Evolutionary conservation across 345 rosid genomes (phyloP).

Genomic region (Arabidopsis suecica): DNA sequence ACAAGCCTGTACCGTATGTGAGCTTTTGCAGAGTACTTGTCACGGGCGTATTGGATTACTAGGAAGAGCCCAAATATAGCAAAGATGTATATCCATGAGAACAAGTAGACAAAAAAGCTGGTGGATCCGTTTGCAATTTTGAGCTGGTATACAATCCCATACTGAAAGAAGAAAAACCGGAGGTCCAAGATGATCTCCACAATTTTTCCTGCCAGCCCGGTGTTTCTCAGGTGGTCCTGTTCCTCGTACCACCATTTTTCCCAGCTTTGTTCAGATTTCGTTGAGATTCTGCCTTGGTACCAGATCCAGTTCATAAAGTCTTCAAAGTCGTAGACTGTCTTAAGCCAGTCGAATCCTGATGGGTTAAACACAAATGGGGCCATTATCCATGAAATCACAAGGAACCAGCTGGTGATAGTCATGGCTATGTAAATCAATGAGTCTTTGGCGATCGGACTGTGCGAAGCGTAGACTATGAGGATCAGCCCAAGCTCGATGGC

Average conservation of each 20-base stretch:
- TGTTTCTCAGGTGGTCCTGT: constrained; percentile 77
- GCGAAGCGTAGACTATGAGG: constrained; percentile 71
- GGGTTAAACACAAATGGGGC: constrained; percentile 90
- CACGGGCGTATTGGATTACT: constrained; percentile 63
- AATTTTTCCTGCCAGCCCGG: constrained; percentile 69
- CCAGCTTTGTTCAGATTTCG: constrained; percentile 83
- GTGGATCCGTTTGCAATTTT: constrained; percentile 48
- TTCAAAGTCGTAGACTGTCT: constrained; percentile 84
- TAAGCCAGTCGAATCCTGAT: constrained; percentile 92
- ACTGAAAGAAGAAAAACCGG: constrained; percentile 91
- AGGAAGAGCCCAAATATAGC: constrained; percentile 62
- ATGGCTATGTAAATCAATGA: constrained; percentile 70
- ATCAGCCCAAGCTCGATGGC: constrained; percentile 87
- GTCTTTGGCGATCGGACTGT: constrained; percentile 61
- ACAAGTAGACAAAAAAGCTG: constrained; percentile 61
- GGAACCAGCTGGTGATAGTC: constrained; percentile 88
- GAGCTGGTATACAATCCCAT: constrained; percentile 80
- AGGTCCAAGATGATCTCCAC: constrained; percentile 82
- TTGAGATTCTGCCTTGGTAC: constrained; percentile 62
- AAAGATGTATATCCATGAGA: constrained; percentile 75
- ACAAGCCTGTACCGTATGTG: constrained; percentile 78
- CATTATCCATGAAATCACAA: constrained; percentile 88
- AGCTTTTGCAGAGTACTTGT: constrained; percentile 70
- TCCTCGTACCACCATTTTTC: constrained; percentile 96
- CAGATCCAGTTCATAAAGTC: constrained; percentile 84